A percentile compares a stretch with the other conserved stretches of the same genome.
These are phyloP conservation scores for Sugiyamaella japonica DNA, from an alignment of 1,139 yeast species.

Conservation along the genomic window DNA sequence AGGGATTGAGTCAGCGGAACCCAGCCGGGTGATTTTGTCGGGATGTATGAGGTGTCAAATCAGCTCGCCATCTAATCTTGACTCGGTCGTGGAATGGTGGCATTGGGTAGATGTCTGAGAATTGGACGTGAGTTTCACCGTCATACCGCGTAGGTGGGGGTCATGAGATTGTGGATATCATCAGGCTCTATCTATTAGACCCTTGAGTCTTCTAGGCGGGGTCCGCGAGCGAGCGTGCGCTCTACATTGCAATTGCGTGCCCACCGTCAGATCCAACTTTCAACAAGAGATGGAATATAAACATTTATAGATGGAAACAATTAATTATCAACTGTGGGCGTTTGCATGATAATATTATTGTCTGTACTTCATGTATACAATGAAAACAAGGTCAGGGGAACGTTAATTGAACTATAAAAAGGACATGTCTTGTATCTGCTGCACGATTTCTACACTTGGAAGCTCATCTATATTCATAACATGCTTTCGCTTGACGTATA, in stretches of 20 bases:
- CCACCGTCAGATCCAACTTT: not conserved
- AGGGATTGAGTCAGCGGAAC: not conserved
- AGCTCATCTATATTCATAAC: not conserved
- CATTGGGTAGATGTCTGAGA: too few species aligned
- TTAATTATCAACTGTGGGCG: not conserved
- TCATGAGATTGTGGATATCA: too few species aligned
- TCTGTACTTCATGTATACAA: not conserved
- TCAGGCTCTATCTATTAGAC: too few species aligned
- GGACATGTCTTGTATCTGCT: slow-evolving; percentile 1
- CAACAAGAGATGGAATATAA: too few species aligned
- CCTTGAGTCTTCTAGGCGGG: not conserved
- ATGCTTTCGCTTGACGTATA: slow-evolving; percentile 14
- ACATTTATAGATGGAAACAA: too few species aligned
- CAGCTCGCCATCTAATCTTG: not conserved
- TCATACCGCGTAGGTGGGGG: too few species aligned
- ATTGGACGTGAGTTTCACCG: too few species aligned
- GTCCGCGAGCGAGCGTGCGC: not conserved
- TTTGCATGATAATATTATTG: too few species aligned
- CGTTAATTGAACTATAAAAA: slow-evolving; percentile 4
- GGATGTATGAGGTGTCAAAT: not conserved
- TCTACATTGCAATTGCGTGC: not conserved
- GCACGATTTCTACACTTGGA: slow-evolving; percentile 2
- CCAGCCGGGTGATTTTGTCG: not conserved
- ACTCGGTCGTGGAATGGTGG: too few species aligned
- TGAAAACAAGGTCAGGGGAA: not conserved